Evolutionary conservation across 352 stramenopile genomes (phyloP).

Genomic region (Phytopythium litorale): DNA sequence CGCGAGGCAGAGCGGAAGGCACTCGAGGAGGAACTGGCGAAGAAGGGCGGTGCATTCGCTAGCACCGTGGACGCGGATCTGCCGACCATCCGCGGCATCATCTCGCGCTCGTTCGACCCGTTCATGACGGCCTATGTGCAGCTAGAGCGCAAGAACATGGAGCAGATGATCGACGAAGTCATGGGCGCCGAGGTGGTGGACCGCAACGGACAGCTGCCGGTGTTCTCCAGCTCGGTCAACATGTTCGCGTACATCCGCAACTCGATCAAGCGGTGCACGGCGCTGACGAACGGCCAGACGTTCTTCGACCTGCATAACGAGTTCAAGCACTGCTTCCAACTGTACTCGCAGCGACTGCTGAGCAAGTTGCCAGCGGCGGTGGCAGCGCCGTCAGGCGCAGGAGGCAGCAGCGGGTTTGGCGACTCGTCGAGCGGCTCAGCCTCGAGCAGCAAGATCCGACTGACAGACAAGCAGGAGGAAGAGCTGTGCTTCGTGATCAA

Average conservation of each 20-base stretch:
- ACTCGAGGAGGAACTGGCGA: conserved; percentile 59
- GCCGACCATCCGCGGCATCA: conserved; percentile 75
- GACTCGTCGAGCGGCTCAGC: conserved; percentile 14
- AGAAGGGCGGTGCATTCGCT: conserved; percentile 39
- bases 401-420: conserved; percentile 13
- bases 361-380: conserved; percentile 55
- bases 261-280: conserved; percentile 96
- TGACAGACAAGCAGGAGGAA: conserved; percentile 91
- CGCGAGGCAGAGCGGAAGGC: conserved; percentile 60
- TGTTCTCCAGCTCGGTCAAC: conserved; percentile 96
- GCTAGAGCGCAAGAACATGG: conserved; percentile 96
- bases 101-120: conserved; percentile 94
- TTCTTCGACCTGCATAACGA: conserved; percentile 97
- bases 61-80: conserved; percentile 38
- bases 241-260: conserved; percentile 99
- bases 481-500: conserved; percentile 97
- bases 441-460: conserved; percentile 35
- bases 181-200: conserved; percentile 93
- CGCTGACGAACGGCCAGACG: conserved; percentile 95
- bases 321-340: conserved; percentile 83
- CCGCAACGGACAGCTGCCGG: conserved; percentile 91
- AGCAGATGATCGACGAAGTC: conserved; percentile 89
- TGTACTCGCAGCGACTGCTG: conserved; percentile 78
- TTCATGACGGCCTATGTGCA: conserved; percentile 98
- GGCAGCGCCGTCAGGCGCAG: conserved; percentile 7